A percentile compares a stretch with the other conserved stretches of the same genome.
Conservation (phyloP, 148 eudicot species). For the Vaccinium vitisidaea region DNA sequence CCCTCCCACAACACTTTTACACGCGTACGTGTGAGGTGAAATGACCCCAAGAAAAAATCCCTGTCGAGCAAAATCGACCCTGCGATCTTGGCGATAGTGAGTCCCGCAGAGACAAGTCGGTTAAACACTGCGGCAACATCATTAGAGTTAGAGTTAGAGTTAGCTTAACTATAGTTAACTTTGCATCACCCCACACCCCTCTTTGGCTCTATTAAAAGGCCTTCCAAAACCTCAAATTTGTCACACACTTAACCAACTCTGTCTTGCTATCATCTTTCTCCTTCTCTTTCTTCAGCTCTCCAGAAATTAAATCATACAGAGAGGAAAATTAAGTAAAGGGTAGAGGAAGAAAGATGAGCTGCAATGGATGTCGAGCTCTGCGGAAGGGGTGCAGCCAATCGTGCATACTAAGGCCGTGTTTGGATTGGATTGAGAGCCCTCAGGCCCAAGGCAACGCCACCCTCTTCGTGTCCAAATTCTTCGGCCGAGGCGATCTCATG, state of each 20-base stretch:
- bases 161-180: not conserved
- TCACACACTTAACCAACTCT: not conserved
- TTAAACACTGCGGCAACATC: too few species aligned
- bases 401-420: slow-evolving; percentile 53
- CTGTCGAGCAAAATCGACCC: too few species aligned
- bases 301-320: not conserved
- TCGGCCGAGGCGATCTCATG: slow-evolving; percentile 74
- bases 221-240: not conserved
- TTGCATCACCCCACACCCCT: not conserved
- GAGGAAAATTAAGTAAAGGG: not conserved
- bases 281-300: not conserved
- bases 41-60: too few species aligned
- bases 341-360: slow-evolving; percentile 41
- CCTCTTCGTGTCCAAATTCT: slow-evolving; percentile 72
- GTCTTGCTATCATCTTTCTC: not conserved
- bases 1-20: too few species aligned
- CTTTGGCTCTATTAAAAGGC: not conserved
- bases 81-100: too few species aligned
- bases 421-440: slow-evolving; percentile 52
- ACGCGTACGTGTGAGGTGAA: too few species aligned
- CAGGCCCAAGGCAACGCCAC: slow-evolving; percentile 75
- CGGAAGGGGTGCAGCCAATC: slow-evolving; percentile 73
- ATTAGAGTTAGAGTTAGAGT: too few species aligned
- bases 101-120: too few species aligned
- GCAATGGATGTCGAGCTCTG: slow-evolving; percentile 71